Evolutionary conservation across 2,329 filamentous ascomycete genomes (phyloP).

Genomic region (Talaromyces atroroseus): DNA sequence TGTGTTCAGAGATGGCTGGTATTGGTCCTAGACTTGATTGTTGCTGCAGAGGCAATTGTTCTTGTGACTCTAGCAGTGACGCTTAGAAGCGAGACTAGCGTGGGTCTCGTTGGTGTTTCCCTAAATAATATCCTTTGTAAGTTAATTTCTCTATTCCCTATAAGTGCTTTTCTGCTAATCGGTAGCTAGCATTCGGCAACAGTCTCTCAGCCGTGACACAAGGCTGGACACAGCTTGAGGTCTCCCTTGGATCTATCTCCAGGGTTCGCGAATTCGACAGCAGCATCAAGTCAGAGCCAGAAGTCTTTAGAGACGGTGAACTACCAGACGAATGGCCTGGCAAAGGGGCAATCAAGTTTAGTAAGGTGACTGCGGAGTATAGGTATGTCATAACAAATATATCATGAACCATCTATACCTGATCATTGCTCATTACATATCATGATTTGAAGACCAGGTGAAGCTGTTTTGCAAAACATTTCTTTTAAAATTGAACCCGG

Average conservation of each 20-base stretch:
- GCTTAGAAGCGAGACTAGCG: conserved; percentile 37
- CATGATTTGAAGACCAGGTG: background rate
- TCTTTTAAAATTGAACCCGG: background rate
- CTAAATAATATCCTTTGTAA: conserved; percentile 43
- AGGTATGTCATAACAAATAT: background rate
- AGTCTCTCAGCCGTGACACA: conserved; percentile 39
- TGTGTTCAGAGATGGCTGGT: conserved; percentile 54
- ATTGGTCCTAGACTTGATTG: conserved; percentile 43
- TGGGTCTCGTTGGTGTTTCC: conserved; percentile 49
- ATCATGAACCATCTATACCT: background rate
- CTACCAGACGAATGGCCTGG: conserved; percentile 1
- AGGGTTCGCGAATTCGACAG: conserved; percentile 46
- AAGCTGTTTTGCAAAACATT: background rate
- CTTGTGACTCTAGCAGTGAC: conserved; percentile 47
- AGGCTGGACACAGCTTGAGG: conserved; percentile 53
- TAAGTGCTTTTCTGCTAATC: background rate
- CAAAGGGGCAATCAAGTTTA: conserved; percentile 2
- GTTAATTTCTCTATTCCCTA: background rate
- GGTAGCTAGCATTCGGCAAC: background rate
- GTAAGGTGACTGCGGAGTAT: background rate
- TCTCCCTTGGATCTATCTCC: conserved; percentile 50
- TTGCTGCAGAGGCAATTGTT: conserved; percentile 45
- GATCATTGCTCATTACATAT: background rate
- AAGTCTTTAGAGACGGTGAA: background rate
- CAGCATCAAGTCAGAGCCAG: conserved; percentile 25